Evolutionary conservation across 78 protist species (phyloP).

Genomic region (Isochrysis galbana): DNA sequence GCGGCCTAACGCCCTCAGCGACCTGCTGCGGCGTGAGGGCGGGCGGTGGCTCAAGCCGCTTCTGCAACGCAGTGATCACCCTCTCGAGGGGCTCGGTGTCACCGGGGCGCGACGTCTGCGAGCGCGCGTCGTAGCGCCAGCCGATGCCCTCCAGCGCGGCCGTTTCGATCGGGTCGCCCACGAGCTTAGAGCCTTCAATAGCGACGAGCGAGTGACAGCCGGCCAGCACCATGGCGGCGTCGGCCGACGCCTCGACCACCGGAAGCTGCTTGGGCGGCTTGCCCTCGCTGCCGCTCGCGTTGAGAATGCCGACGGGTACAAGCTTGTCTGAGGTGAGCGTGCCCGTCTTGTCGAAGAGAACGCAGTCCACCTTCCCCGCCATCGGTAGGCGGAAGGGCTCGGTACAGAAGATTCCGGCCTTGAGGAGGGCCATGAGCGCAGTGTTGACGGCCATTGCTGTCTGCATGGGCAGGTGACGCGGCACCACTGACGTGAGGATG

Average conservation of each 20-base stretch:
- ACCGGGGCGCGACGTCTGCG: not conserved
- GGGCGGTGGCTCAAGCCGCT: not conserved
- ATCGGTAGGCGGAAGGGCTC: slow-evolving; percentile 99
- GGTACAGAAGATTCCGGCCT: slow-evolving; percentile 92
- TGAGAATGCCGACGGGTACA: slow-evolving; percentile 12
- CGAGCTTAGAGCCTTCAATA: not conserved
- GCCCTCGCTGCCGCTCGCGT: not conserved
- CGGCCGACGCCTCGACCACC: not conserved
- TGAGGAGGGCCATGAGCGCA: slow-evolving; percentile 34
- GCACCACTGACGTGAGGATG: slow-evolving; percentile 59
- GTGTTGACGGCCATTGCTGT: slow-evolving; percentile 47
- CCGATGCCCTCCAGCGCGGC: slow-evolving; percentile 28
- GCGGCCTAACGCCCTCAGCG: not conserved
- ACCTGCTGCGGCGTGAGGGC: not conserved
- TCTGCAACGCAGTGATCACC: not conserved
- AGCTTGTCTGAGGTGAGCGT: slow-evolving; percentile 41
- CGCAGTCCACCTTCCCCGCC: slow-evolving; percentile 84
- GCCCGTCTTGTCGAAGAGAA: slow-evolving; percentile 60
- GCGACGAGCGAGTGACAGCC: slow-evolving; percentile 42
- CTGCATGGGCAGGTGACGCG: slow-evolving; percentile 41
- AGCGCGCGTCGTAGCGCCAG: not conserved
- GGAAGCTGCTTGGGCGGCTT: not conserved
- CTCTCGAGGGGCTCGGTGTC: not conserved
- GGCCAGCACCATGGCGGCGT: not conserved
- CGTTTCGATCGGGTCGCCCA: slow-evolving; percentile 46